Percentiles rank a stretch among this genome's conserved stretches.
Conservation (phyloP, 768 basidiomycete genomes). For the Lactarius psammicola region DNA sequence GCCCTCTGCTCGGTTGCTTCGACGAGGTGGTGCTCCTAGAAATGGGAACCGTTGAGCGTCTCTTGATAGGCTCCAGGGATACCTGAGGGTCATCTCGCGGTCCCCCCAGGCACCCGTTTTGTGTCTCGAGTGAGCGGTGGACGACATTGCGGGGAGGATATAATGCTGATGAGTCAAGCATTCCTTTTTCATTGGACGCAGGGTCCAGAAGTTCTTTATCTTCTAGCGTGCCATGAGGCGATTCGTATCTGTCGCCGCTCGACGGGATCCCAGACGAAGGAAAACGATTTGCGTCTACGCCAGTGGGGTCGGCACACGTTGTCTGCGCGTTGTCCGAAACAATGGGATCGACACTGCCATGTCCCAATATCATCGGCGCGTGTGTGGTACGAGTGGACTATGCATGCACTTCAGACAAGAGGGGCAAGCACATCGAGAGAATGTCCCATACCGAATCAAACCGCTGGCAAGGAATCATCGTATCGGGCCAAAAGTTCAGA, state of each 20-base stretch:
- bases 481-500: background rate
- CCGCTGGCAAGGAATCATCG: no score
- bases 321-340: background rate
- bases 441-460: conserved; percentile 1
- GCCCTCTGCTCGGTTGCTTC: background rate
- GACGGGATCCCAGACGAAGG: no score
- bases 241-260: no score
- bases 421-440: no score
- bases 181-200: no score
- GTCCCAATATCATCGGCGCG: background rate
- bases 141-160: no score
- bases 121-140: no score
- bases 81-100: no score
- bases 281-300: no score
- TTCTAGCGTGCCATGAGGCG: no score
- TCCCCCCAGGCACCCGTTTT: background rate
- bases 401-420: background rate
- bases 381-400: background rate
- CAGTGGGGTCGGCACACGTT: background rate
- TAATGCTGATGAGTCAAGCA: no score
- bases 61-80: background rate
- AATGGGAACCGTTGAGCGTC: background rate
- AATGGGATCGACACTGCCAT: background rate
- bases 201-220: no score
- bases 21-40: background rate